Evolutionary conservation across 306 rosid species (phyloP).

Genomic region (Fragaria iinumae): DNA sequence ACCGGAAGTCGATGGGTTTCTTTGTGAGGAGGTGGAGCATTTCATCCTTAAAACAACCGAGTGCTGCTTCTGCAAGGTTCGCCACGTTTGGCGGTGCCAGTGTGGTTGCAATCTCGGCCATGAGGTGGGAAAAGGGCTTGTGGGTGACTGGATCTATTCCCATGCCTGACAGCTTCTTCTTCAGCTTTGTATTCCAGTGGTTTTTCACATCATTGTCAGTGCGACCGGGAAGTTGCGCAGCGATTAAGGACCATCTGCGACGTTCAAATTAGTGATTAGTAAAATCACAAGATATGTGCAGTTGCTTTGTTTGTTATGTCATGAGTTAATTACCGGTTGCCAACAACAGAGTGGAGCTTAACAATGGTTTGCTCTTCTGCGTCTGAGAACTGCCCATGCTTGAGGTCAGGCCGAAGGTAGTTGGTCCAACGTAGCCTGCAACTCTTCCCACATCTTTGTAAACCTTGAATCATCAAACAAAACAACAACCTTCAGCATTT

Average conservation of each 20-base stretch:
- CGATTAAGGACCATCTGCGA: conserved; percentile 83
- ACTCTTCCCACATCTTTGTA: conserved; percentile 89
- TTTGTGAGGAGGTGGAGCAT: conserved; percentile 75
- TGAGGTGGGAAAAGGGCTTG: conserved; percentile 77
- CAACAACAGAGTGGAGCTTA: conserved; percentile 86
- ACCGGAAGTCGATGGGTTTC: conserved; percentile 63
- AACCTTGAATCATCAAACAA: conserved; percentile 38
- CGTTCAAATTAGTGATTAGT: conserved; percentile 10
- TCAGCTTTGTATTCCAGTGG: conserved; percentile 82
- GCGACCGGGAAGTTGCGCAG: conserved; percentile 73
- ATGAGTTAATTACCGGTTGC: conserved; percentile 56
- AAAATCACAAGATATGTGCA: neutral
- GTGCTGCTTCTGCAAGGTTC: conserved; percentile 83
- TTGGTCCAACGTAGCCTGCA: conserved; percentile 90
- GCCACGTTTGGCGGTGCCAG: conserved; percentile 76
- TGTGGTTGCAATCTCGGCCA: conserved; percentile 91
- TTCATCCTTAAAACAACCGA: conserved; percentile 86
- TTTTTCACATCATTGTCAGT: conserved; percentile 83
- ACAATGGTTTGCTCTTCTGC: conserved; percentile 85
- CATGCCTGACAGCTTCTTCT: conserved; percentile 70
- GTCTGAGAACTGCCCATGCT: conserved; percentile 84
- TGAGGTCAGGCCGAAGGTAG: conserved; percentile 87
- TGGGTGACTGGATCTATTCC: conserved; percentile 84
- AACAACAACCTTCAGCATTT: neutral
- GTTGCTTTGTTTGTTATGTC: conserved; percentile 1